These are phyloP conservation scores for Penicillium sp. DNA, from an alignment of 2,329 filamentous ascomycete species.

Conservation along the genomic window DNA sequence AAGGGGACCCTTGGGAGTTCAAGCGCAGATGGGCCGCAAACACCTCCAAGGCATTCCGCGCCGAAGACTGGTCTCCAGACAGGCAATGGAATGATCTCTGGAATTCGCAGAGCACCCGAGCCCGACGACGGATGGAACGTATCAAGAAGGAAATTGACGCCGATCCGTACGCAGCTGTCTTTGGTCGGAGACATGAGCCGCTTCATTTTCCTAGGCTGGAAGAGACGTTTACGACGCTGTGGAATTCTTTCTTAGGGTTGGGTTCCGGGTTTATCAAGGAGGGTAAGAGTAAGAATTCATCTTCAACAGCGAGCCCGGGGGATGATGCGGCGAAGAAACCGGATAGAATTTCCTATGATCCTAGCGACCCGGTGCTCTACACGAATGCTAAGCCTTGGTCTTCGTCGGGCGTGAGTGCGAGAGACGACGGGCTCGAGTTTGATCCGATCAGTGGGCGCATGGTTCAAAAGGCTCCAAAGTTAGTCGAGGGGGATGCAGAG, in stretches of 20 bases:
- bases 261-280: background rate
- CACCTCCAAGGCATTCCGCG: background rate
- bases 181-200: constrained; percentile 41
- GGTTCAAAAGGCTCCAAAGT: constrained; percentile 29
- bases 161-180: constrained; percentile 48
- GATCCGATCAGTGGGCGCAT: constrained; percentile 51
- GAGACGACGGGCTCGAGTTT: constrained; percentile 34
- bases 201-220: constrained; percentile 28
- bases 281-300: background rate
- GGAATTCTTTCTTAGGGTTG: constrained; percentile 34
- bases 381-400: background rate
- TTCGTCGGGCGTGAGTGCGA: background rate
- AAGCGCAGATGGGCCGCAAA: background rate
- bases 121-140: constrained; percentile 40
- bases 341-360: background rate
- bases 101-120: constrained; percentile 28
- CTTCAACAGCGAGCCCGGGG: background rate
- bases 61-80: background rate
- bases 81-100: constrained; percentile 20
- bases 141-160: constrained; percentile 41
- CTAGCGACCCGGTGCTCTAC: background rate
- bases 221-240: constrained; percentile 36
- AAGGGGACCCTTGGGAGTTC: background rate
- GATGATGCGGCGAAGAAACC: background rate
- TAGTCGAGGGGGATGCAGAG: background rate